Conservation (phyloP, 495 filamentous ascomycete species). For the Aspergillus sclerotioniger region DNA sequence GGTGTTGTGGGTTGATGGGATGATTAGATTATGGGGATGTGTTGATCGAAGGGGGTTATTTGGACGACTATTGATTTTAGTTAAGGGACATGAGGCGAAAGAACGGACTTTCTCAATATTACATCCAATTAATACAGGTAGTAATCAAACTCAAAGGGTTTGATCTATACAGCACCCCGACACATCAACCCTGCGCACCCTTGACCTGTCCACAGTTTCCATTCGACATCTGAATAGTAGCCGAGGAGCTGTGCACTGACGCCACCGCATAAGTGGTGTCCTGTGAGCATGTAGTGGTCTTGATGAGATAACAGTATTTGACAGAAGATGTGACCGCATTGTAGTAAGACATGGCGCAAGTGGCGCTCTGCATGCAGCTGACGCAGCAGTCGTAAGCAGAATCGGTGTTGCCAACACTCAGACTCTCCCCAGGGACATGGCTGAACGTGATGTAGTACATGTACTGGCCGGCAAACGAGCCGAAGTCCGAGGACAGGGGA, state of each 20-base stretch:
- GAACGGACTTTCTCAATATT: no score
- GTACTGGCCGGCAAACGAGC: neutral
- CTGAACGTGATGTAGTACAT: neutral
- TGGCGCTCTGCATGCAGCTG: neutral
- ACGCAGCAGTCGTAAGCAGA: conserved; percentile 5
- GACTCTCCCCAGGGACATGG: neutral
- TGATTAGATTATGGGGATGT: no score
- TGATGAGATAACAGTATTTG: conserved; percentile 1
- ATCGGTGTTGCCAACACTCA: neutral
- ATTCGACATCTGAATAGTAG: conserved; percentile 1
- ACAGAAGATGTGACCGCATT: neutral
- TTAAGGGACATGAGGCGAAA: no score
- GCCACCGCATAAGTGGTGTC: neutral
- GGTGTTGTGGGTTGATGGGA: no score
- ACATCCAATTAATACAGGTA: no score
- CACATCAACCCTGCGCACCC: neutral
- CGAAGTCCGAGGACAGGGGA: neutral
- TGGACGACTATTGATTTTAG: no score
- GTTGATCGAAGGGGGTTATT: no score
- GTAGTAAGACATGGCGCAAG: conserved; percentile 5
- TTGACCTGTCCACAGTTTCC: neutral
- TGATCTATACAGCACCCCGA: no score
- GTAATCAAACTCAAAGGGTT: no score
- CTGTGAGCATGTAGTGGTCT: neutral
- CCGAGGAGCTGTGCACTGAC: neutral